phyloP scores from a whole-genome alignment of 2,329 filamentous ascomycete species.

The Aspergillus jensenii region DNA sequence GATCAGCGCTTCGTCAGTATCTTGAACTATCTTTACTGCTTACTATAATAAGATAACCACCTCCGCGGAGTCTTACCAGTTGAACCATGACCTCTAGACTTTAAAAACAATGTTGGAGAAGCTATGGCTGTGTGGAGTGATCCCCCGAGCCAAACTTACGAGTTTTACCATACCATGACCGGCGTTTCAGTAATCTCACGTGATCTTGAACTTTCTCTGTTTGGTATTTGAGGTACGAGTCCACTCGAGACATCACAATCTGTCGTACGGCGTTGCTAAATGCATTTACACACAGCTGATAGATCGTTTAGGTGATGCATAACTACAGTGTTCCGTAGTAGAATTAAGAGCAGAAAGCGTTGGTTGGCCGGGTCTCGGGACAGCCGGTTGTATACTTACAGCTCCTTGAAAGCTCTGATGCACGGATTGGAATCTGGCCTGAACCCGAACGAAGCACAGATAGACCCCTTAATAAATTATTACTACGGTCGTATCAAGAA shows the following conservation, averaged over 20 bases:
- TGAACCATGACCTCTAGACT: not conserved
- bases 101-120: not conserved
- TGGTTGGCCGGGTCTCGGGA: not conserved
- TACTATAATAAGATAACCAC: not conserved
- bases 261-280: not conserved
- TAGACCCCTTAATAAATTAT: not conserved
- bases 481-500: not conserved
- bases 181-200: conserved; percentile 1
- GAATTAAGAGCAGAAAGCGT: not conserved
- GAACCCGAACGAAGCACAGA: not conserved
- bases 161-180: conserved; percentile 2
- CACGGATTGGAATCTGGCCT: conserved; percentile 1
- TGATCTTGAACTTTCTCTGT: not conserved
- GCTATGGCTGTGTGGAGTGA: conserved; percentile 1
- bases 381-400: not conserved
- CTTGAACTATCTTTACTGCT: not conserved
- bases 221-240: not conserved
- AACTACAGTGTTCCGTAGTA: too few species aligned
- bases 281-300: not conserved
- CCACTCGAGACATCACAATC: not conserved
- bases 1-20: not conserved
- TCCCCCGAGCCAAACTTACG: not conserved
- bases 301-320: not conserved
- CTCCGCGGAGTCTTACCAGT: not conserved
- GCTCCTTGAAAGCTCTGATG: not conserved